Base-by-base conservation (phyloP, 2,329 filamentous ascomycete species). In the Colletotrichum tabaci region DNA sequence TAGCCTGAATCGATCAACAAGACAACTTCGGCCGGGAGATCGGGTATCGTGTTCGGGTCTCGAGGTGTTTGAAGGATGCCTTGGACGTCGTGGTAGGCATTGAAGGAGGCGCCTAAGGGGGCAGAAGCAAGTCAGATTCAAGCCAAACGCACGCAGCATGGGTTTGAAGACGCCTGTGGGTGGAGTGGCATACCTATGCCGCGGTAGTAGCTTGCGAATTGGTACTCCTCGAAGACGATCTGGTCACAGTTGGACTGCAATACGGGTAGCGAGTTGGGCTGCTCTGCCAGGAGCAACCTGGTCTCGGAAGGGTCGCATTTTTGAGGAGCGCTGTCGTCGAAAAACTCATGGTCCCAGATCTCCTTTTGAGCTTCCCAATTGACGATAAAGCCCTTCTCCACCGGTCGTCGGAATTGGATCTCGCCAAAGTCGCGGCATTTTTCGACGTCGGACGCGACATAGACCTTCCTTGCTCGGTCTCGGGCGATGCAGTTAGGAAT, bases 331-430 rank as follows among this genome's bases (percentile, higher is more conserved):
- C 89, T 89, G 69, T 88, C 85, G 75, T 93, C 91, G 76, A 97
- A 92, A 78, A 98, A 93, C 72, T 95, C 92, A 76, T 92, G 90
- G 77, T 98, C 95, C 96, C 96, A 99, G 62, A 99, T 94, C 78
- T 96, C 95, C 82, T 94, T 96, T 84, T 99, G 90, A 0, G 93
- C 92, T 82, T 99, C 96, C 96, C 96, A 99, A 79, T 96, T 98
- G 73, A 98, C 95, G 61, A 98, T 87, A 79, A 94, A 98, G 9
- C 96, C 96, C 82, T 95, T 97, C 82, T 99, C 96, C 1, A 98
- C 93, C 0, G 96, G 96, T 0, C 96, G 87, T 1, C 96, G 90
- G 77, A 98, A 98, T 10, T 90, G 88, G 23, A 97, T 90, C 80
- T 98, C 96, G 74, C 95, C 94, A 84, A 94, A 98, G 79, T 99